Base-by-base conservation (phyloP, 768 basidiomycete species). In the Suillus weaverae region DNA sequence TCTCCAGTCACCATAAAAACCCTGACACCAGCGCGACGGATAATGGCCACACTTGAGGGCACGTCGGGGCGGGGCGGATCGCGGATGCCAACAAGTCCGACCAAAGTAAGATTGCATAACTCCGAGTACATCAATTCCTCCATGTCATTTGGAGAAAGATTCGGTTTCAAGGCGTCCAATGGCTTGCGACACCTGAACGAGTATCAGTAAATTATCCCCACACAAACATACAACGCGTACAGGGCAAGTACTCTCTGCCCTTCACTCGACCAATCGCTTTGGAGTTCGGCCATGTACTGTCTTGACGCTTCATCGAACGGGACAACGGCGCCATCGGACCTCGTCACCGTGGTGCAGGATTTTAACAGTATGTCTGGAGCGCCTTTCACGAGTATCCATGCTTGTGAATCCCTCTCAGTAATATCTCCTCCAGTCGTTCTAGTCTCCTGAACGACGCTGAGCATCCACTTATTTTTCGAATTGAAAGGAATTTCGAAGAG, bases 1-100 rank as follows among this genome's bases (percentile, higher is more conserved):
- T 86, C 85, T 55, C 85, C 85, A 0, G 85, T 86, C 30, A 86
- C 77, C 84, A 86, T 86, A 64, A 84, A 81, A 20, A 86, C 81
- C 30, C 81, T 78, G 56, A 85, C 80, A 26, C 86, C 85, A 0
- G 86, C 86, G 60, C 74, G 71, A 30, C 82, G 74, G 68, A 83
- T 84, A 55, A 81, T 75, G 4, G 75, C 66, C 2, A 88, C 83
- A 8, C 86, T 80, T 0, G 72, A 74, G 2, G 78, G 77, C n/a
- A 82, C 81, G 61, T 86, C 82, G 13, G 79, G 73, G 32, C 86
- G 79, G 11, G 86, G 85, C 4, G 86, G 86, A 62, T 88, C 86
- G 66, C 80, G 80, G 61, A 88, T 82, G 30, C 85, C 85, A 5
- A 83, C 77, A 2, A 88, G 76, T 30, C 85, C 86, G 5, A 85